A percentile compares a stretch with the other conserved stretches of the same genome.
Evolutionary conservation across 331 rosid species (phyloP).

Genomic region (Cydonia oblonga): DNA sequence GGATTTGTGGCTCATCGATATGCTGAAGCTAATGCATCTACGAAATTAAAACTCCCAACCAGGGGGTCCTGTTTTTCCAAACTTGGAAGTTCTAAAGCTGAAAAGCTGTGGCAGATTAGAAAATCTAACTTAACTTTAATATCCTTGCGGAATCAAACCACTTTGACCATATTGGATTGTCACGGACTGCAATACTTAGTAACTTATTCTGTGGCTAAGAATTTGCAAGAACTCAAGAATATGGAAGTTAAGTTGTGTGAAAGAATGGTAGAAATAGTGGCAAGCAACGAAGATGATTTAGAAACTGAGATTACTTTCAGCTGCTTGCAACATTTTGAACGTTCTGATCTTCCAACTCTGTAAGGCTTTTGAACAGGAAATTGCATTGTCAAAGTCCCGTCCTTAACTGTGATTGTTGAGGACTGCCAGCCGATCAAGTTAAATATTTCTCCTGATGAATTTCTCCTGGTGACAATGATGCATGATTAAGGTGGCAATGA

Average conservation of each 20-base stretch:
- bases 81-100: neutral
- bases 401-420: neutral
- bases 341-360: neutral
- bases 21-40: neutral
- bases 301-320: neutral
- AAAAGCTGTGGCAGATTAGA: neutral
- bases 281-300: neutral
- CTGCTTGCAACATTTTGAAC: neutral
- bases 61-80: neutral
- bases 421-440: neutral
- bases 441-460: neutral
- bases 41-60: neutral
- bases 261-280: neutral
- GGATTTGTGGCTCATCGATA: accelerated
- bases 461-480: neutral
- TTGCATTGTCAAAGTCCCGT: neutral
- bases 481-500: neutral
- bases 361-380: neutral
- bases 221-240: neutral
- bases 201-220: neutral
- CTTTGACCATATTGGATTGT: accelerated
- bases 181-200: neutral
- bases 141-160: neutral
- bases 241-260: accelerated
- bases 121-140: neutral